phyloP scores from a whole-genome alignment of 2,329 filamentous ascomycete genomes.

The Exophiala oligosperma region DNA sequence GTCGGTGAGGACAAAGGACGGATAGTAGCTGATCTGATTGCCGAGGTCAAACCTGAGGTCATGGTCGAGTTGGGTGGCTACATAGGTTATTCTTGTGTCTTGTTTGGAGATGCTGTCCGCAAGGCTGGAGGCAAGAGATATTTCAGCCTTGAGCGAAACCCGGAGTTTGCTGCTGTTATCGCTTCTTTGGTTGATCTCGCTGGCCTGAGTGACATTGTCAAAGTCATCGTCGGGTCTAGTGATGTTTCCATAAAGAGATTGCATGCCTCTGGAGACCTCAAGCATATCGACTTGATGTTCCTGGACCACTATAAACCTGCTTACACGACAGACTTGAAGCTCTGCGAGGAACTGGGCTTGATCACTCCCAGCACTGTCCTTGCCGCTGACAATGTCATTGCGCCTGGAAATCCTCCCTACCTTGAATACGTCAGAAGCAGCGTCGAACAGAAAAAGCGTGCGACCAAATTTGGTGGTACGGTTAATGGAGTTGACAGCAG shows the following conservation, averaged over 20 bases:
- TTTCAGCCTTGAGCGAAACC: slow-evolving; percentile 71
- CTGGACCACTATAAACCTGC: slow-evolving; percentile 79
- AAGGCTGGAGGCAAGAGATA: slow-evolving; percentile 65
- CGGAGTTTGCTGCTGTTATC: slow-evolving; percentile 72
- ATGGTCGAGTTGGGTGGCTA: slow-evolving; percentile 83
- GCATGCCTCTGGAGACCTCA: slow-evolving; percentile 53
- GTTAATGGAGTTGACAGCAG: slow-evolving; percentile 22
- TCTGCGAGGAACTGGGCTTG: slow-evolving; percentile 70
- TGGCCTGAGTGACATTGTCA: slow-evolving; percentile 68
- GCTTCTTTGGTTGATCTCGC: slow-evolving; percentile 70
- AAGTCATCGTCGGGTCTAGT: slow-evolving; percentile 69
- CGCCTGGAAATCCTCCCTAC: slow-evolving; percentile 45
- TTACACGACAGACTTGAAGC: slow-evolving; percentile 72
- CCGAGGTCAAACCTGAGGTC: slow-evolving; percentile 62
- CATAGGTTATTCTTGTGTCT: slow-evolving; percentile 76
- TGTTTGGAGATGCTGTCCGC: slow-evolving; percentile 68
- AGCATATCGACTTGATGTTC: slow-evolving; percentile 70
- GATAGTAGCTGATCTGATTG: slow-evolving; percentile 69
- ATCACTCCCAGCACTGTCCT: slow-evolving; percentile 55
- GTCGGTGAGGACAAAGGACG: slow-evolving; percentile 73
- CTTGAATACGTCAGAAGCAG: slow-evolving; percentile 53
- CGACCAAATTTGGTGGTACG: slow-evolving; percentile 2
- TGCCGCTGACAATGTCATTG: slow-evolving; percentile 39
- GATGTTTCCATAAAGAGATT: slow-evolving; percentile 65
- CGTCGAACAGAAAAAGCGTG: slow-evolving; percentile 58